Base-by-base conservation (phyloP, 352 stramenopile species). In the Plasmopara halstedii region DNA sequence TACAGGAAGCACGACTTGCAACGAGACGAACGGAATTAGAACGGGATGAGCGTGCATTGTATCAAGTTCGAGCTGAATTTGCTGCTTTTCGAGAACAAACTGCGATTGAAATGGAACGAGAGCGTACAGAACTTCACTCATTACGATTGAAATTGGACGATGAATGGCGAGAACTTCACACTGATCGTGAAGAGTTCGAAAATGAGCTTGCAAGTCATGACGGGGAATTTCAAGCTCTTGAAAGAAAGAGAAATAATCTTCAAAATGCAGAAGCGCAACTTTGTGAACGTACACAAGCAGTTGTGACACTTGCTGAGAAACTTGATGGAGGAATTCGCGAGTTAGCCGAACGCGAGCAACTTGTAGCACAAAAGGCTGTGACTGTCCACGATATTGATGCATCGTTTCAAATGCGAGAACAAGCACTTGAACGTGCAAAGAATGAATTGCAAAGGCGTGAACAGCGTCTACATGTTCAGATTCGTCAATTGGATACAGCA, bases 401-500 rank as follows among this genome's bases (percentile, higher is more conserved):
- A 2, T 56, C 46, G 17, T 54, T 62, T 41, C 6, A 21, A 10
- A 50, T 25, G 4, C 45, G 54, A 31, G 65, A 76, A 27, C 45
- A 56, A 8, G 40, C 43, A 26, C 43, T 77, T n/a, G 41, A 59
- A 35, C 37, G 39, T 7, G 78, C 76, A 37, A 64, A 62, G 15
- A 52, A 56, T 2, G 59, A 69, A n/a, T 27, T 89, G 6, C 56
- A 73, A n/a, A 58, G 74, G 25, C 71, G 75, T 7, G 70, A 84
- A 38, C 26, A 56, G 13, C 58, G 70, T 6, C 36, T 88, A 23
- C 66, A 82, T 36, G 32, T 50, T 3, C 73, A 85, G 42, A 63
- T 82, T 33, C 62, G 68, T 40, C 73, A 85, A 33, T 61, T 83
- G 47, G 73, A 85, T 27, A 56, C 46, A 13, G 59, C 66, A 10